Base-by-base conservation (phyloP, 1,139 yeast species). In the Debaryomyces psychrophilus region DNA sequence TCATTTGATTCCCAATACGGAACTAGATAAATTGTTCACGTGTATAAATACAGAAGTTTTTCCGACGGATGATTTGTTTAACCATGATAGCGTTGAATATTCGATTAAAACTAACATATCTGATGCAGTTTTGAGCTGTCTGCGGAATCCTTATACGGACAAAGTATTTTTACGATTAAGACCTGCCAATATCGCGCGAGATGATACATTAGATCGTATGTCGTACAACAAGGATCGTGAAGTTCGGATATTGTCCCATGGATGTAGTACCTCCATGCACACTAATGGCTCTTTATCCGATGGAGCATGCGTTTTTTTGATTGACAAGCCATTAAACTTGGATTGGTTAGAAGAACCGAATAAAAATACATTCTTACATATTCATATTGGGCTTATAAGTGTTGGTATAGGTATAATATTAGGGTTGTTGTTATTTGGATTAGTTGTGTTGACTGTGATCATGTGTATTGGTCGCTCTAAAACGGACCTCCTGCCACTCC, bases 351-450 rank as follows among this genome's bases (percentile, higher is more conserved):
- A 18, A 33, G 25, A 74, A 8, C 62, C 60, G 2, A 56, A 61
- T 18, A 55, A 55, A 26, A 78, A 73, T 31, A 75, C 72, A 43
- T 60, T 67, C 43, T 70, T 82, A 40, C 85, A 79, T 49, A 64
- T 87, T 23, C 85, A 79, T 49, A 65, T 86, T 31, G 90, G 92
- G 3, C 74, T 82, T 47, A 73, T 84, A 8, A 86, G 92, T 25
- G 69, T 86, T 35, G 84, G 85, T 1, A 64, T 85, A 22, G 95
- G 93, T 4, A 67, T 85, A 4, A 65, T 85, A 0, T 57, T 84
- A 9, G 92, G 93, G 0, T 67, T 82, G 36, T 57, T 81, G 3
- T 48, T 70, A 8, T 69, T 71, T 53, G 74, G 73, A 2, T 57
- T 60, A 2, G 57, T 71, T 1, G 57, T 69, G 56, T 51, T 68